These are phyloP conservation scores for Coccomyxa sp. DNA, from an alignment of 139 green algal genomes.

Conservation along the genomic window DNA sequence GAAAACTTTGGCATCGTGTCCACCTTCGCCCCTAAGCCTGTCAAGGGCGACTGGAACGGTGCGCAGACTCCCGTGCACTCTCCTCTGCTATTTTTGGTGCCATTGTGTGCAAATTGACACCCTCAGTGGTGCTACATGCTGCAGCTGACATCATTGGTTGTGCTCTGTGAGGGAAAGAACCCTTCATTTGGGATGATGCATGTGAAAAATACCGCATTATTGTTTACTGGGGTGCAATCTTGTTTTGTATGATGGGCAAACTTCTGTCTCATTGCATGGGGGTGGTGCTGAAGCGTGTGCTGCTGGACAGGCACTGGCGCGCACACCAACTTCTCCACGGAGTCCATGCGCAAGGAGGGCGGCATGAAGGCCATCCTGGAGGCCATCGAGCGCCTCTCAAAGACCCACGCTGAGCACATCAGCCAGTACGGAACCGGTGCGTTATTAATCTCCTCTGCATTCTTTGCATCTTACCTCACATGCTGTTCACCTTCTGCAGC, in stretches of 20 bases:
- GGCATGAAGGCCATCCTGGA: slow-evolving; percentile 78
- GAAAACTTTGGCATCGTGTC: slow-evolving; percentile 66
- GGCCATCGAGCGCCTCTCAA: slow-evolving; percentile 79
- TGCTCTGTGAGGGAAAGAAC: no score
- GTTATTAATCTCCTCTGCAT: background rate
- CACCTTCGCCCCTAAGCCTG: slow-evolving; percentile 87
- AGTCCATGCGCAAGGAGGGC: slow-evolving; percentile 73
- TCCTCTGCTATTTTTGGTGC: background rate
- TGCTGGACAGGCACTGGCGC: slow-evolving; percentile 61
- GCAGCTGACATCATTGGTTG: no score
- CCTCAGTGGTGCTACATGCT: no score
- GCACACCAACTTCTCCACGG: slow-evolving; percentile 91
- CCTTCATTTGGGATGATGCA: background rate
- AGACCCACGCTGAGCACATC: slow-evolving; percentile 86
- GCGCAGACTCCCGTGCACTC: background rate
- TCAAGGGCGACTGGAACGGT: slow-evolving; percentile 85
- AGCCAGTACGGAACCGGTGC: slow-evolving; percentile 66
- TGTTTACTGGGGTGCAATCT: no score
- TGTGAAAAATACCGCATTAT: no score
- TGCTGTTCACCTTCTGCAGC: no score
- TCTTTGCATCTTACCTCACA: background rate
- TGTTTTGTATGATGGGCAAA: no score
- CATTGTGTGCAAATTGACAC: background rate
- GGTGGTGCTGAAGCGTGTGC: no score
- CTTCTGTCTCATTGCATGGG: no score